Evolutionary conservation across 2,329 filamentous ascomycete species (phyloP), one percentile per base, ranked within the genome.

Genomic region (Grosmannia serpens): DNA sequence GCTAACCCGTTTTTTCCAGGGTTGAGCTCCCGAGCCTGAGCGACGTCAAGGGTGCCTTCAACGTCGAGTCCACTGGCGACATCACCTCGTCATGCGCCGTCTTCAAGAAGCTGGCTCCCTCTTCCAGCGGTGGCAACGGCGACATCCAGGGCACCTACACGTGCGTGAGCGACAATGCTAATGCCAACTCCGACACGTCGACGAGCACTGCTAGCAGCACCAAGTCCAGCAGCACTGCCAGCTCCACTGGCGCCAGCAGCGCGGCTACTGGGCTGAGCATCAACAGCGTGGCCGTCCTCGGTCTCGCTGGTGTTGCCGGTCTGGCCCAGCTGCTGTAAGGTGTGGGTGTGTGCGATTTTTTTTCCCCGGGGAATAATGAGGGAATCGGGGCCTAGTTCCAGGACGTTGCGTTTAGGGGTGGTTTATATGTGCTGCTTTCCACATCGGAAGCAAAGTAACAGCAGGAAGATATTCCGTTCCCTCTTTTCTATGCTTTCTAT

Each of bases 21-120:
- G 84, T 94, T 64, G 69, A 78, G 41, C 80, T 96, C 57, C 86
- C 88, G 61, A 69, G 74, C 44, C 77, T 92, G 29, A 73, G 79
- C 60, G 79, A 85, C 63, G 87, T 91, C 65, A 79, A 80, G 68
- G 89, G 89, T 73, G 82, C 82, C 61, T 87, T 89, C 70, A 85
- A 86, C 67, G 75, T 89, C 64, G 77, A 84, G 66, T 85, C 80
- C 64, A 88, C 85, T 57, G 79, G 77, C 60, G 77, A 86, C 62
- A 84, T 89, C 63, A 63, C 64, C 60, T 67, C 71, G 59, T 83
- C 73, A 29, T 83, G 88, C 77, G 69, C 72, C 56, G 64, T 69
- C 35, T 81, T 87, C 70, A 70, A 82, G 60, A 67, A 76, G 62
- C 69, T 77, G 41, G 66, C 70, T 33, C 69, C 70, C 51, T 64